These are phyloP conservation scores for Phytophthora litchii DNA, from an alignment of 352 stramenopile genomes.

Conservation along the genomic window DNA sequence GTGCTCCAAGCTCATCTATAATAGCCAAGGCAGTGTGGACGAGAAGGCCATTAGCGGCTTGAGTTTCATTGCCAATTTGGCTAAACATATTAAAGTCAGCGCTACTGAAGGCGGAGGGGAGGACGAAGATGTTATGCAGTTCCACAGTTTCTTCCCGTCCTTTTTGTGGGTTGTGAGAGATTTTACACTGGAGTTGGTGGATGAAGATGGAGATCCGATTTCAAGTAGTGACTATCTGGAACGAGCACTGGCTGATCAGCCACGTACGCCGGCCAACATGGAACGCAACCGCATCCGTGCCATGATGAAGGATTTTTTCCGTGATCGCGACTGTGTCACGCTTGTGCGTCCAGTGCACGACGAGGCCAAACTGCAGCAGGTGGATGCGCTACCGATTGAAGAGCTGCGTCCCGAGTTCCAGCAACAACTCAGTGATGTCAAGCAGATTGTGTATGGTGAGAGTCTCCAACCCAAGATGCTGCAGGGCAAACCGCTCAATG, in stretches of 20 bases:
- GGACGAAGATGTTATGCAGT: constrained; percentile 72
- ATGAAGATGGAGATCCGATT: constrained; percentile 85
- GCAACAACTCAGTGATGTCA: constrained; percentile 65
- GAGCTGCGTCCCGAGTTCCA: constrained; percentile 83
- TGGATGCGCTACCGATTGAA: constrained; percentile 69
- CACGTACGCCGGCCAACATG: constrained; percentile 69
- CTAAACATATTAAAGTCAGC: constrained; percentile 85
- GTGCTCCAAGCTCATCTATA: constrained; percentile 90
- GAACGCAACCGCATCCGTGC: constrained; percentile 80
- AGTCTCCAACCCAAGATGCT: constrained; percentile 85
- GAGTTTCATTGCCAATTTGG: constrained; percentile 88
- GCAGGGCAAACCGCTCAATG: constrained; percentile 78
- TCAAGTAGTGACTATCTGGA: constrained; percentile 85
- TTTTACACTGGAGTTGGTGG: constrained; percentile 87
- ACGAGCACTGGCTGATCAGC: constrained; percentile 70
- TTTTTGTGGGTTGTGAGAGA: constrained; percentile 91
- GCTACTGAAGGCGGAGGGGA: constrained; percentile 39
- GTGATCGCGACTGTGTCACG: constrained; percentile 77
- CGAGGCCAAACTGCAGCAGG: constrained; percentile 75
- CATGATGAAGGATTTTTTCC: constrained; percentile 90
- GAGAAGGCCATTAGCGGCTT: constrained; percentile 85
- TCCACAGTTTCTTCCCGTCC: constrained; percentile 87
- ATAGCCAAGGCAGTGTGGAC: constrained; percentile 85
- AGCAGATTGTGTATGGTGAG: constrained; percentile 71
- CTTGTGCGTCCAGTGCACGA: constrained; percentile 86